These are phyloP conservation scores for Blastobotrys mokoenaii DNA, from an alignment of 805 yeast species.

Conservation along the genomic window DNA sequence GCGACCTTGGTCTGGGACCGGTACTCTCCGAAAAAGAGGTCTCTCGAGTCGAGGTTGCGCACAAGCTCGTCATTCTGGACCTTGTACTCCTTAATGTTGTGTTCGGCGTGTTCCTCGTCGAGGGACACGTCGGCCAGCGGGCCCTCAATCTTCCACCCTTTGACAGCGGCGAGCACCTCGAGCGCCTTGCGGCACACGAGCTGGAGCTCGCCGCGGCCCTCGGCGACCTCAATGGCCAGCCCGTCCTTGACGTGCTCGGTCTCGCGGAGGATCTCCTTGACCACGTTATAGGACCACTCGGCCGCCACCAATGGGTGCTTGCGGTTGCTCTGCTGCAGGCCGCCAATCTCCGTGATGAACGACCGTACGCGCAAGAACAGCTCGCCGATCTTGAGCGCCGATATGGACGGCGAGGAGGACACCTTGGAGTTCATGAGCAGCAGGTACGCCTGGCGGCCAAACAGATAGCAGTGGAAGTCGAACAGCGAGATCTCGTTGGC, in stretches of 20 bases:
- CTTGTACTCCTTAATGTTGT: conserved; percentile 3
- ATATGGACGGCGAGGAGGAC: conserved; percentile 19
- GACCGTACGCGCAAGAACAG: conserved; percentile 25
- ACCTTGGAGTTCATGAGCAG: conserved; percentile 24
- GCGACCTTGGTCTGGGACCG: conserved; percentile 48
- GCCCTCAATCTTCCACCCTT: conserved; percentile 26
- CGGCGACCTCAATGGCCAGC: conserved; percentile 28
- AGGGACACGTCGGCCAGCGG: conserved; percentile 21
- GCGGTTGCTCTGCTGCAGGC: conserved; percentile 18
- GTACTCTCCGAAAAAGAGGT: conserved; percentile 35
- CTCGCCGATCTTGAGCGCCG: conserved; percentile 18
- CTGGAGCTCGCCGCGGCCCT: conserved; percentile 35
- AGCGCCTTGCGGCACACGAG: conserved; percentile 33
- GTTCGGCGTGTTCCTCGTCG: conserved; percentile 10
- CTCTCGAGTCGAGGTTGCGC: conserved; percentile 26
- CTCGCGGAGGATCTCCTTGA: conserved; percentile 35
- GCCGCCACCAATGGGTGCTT: conserved; percentile 18
- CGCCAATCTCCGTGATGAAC: conserved; percentile 36
- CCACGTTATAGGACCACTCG: conserved; percentile 30
- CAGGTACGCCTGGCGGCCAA: conserved; percentile 29
- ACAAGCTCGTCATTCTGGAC: conserved; percentile 18
- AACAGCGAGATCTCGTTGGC: conserved; percentile 30
- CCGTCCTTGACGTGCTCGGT: conserved; percentile 23
- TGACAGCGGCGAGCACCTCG: conserved; percentile 21
- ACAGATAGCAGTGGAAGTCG: conserved; percentile 32